Conservation (phyloP, 2,329 filamentous ascomycete species). For the Fusarium sp. region DNA sequence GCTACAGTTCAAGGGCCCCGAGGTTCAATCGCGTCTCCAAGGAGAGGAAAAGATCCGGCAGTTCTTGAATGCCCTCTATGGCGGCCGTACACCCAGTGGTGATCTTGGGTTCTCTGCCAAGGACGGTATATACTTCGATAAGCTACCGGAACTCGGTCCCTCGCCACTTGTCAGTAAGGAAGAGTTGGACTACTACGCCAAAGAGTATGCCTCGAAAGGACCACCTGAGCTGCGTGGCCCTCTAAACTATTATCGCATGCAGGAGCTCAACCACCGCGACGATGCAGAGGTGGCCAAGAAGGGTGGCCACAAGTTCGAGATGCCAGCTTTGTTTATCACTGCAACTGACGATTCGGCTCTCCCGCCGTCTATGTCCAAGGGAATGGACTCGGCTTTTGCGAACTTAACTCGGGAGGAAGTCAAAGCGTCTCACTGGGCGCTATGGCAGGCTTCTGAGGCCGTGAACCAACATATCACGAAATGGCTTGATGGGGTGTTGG, state of each 20-base stretch:
- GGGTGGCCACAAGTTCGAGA: slow-evolving; percentile 58
- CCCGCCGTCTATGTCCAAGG: slow-evolving; percentile 72
- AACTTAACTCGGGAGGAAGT: slow-evolving; percentile 73
- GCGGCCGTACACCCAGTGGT: slow-evolving; percentile 65
- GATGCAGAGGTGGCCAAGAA: slow-evolving; percentile 70
- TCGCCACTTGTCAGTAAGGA: slow-evolving; percentile 69
- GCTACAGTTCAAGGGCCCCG: slow-evolving; percentile 75
- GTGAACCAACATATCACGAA: slow-evolving; percentile 73
- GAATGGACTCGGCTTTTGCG: slow-evolving; percentile 75
- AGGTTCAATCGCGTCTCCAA: slow-evolving; percentile 66
- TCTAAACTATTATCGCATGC: slow-evolving; percentile 87
- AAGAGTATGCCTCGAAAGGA: slow-evolving; percentile 69
- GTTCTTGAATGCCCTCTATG: slow-evolving; percentile 77
- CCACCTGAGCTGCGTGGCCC: slow-evolving; percentile 75
- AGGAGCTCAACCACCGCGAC: slow-evolving; percentile 77
- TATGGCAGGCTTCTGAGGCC: slow-evolving; percentile 75
- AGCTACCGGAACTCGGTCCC: slow-evolving; percentile 63
- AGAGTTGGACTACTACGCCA: slow-evolving; percentile 80
- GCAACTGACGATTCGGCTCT: slow-evolving; percentile 77
- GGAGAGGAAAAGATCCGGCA: slow-evolving; percentile 69
- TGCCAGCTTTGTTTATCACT: slow-evolving; percentile 78
- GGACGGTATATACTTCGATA: slow-evolving; percentile 70
- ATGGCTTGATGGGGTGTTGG: slow-evolving; percentile 67
- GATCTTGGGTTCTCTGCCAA: slow-evolving; percentile 65
- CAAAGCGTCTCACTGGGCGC: slow-evolving; percentile 79